Evolutionary conservation across 257 asterid species (phyloP).

Genomic region (Lavandula angustifolia): DNA sequence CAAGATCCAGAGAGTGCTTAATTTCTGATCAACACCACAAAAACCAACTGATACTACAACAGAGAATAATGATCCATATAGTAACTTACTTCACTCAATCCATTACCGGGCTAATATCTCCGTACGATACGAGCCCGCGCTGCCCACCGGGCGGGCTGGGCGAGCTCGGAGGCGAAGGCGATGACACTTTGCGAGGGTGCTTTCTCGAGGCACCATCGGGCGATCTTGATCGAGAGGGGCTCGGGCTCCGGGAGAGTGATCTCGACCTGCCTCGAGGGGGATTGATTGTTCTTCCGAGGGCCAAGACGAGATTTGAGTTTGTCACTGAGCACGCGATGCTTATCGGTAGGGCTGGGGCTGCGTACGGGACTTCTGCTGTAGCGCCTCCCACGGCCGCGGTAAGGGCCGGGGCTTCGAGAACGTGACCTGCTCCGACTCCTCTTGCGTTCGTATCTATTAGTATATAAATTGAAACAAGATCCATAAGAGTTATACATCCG

Average conservation of each 20-base stretch:
- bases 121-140: slow-evolving; percentile 80
- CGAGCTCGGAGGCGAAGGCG: slow-evolving; percentile 45
- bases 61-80: slow-evolving; percentile 23
- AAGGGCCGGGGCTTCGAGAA: slow-evolving; percentile 72
- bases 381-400: slow-evolving; percentile 51
- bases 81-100: slow-evolving; percentile 37
- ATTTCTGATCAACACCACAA: background rate
- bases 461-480: slow-evolving; percentile 1
- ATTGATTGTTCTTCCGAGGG: slow-evolving; percentile 45
- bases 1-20: background rate
- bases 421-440: slow-evolving; percentile 71
- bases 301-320: slow-evolving; percentile 85
- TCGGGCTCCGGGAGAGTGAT: slow-evolving; percentile 59
- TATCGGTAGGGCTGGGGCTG: slow-evolving; percentile 60
- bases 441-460: slow-evolving; percentile 57
- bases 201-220: slow-evolving; percentile 47
- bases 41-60: slow-evolving; percentile 23
- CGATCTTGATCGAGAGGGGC: slow-evolving; percentile 52
- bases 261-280: slow-evolving; percentile 44
- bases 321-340: slow-evolving; percentile 57
- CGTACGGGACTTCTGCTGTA: slow-evolving; percentile 67
- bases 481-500: background rate
- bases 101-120: slow-evolving; percentile 66
- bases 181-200: slow-evolving; percentile 37
- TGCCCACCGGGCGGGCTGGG: slow-evolving; percentile 60